Conservation (phyloP, 805 yeast genomes). For the Barnettozyma vustinii region DNA sequence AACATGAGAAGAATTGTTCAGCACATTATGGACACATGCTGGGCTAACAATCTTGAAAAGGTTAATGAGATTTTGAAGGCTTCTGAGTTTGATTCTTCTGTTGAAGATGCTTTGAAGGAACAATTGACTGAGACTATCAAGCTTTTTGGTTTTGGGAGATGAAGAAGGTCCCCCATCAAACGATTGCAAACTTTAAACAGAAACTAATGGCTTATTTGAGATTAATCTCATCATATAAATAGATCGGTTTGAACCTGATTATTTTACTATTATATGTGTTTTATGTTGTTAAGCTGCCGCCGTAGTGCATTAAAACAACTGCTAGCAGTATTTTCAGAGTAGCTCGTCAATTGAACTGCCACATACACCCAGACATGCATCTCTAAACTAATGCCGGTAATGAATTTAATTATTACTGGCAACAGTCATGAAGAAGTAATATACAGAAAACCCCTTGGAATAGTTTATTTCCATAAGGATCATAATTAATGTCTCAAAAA, state of each 20-base stretch:
- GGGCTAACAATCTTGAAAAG: slow-evolving; percentile 26
- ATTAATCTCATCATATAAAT: background rate
- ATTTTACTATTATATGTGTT: background rate
- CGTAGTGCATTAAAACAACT: too few species aligned
- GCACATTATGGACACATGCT: slow-evolving; percentile 32
- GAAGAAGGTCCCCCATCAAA: background rate
- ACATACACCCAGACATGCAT: too few species aligned
- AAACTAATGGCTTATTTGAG: background rate
- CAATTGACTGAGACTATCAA: slow-evolving; percentile 17
- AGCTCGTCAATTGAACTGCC: too few species aligned
- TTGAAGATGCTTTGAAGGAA: slow-evolving; percentile 10
- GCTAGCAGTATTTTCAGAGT: too few species aligned
- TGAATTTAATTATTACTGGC: background rate
- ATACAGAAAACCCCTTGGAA: background rate
- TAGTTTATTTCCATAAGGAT: background rate
- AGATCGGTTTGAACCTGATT: background rate
- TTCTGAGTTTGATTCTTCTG: slow-evolving; percentile 13
- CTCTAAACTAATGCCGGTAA: too few species aligned
- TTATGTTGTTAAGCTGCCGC: background rate
- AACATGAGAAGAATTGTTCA: slow-evolving; percentile 29
- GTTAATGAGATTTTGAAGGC: slow-evolving; percentile 11
- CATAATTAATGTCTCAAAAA: background rate
- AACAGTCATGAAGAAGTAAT: background rate
- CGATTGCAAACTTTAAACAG: background rate
- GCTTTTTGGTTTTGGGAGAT: slow-evolving; percentile 24